phyloP scores from a whole-genome alignment of 2,329 filamentous ascomycete species.

The Ustulina deusta region DNA sequence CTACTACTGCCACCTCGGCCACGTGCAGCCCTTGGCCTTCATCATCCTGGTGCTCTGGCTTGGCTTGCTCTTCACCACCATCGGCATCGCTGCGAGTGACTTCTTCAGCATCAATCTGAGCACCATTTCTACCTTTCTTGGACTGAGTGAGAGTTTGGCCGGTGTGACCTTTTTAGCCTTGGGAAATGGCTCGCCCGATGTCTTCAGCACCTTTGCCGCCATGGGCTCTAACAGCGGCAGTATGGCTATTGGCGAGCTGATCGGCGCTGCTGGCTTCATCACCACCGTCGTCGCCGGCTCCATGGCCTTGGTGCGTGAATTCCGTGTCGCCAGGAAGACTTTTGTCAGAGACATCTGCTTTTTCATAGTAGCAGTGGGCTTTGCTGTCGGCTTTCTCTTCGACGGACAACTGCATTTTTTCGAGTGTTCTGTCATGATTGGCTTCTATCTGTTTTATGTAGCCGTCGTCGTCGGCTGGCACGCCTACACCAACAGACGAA shows the following conservation, averaged over 20 bases:
- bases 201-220: constrained; percentile 98
- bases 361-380: constrained; percentile 87
- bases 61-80: constrained; percentile 90
- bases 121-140: constrained; percentile 88
- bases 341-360: constrained; percentile 94
- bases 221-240: constrained; percentile 98
- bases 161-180: constrained; percentile 97
- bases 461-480: constrained; percentile 90
- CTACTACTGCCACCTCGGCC: constrained; percentile 85
- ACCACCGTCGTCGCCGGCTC: constrained; percentile 95
- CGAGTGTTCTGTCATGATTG: constrained; percentile 93
- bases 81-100: constrained; percentile 96
- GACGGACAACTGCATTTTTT: constrained; percentile 87
- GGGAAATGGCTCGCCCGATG: constrained; percentile 96
- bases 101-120: constrained; percentile 98
- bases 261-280: constrained; percentile 96
- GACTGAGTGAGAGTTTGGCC: constrained; percentile 94
- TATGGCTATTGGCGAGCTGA: constrained; percentile 92
- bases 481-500: constrained; percentile 79
- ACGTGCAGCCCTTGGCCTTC: constrained; percentile 82
- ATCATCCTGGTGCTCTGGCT: constrained; percentile 83
- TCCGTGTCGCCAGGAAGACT: constrained; percentile 87
- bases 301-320: constrained; percentile 96
- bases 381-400: constrained; percentile 87
- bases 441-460: constrained; percentile 91